phyloP scores from a whole-genome alignment of 495 filamentous ascomycete species.

The Neurospora tetrasperma region DNA sequence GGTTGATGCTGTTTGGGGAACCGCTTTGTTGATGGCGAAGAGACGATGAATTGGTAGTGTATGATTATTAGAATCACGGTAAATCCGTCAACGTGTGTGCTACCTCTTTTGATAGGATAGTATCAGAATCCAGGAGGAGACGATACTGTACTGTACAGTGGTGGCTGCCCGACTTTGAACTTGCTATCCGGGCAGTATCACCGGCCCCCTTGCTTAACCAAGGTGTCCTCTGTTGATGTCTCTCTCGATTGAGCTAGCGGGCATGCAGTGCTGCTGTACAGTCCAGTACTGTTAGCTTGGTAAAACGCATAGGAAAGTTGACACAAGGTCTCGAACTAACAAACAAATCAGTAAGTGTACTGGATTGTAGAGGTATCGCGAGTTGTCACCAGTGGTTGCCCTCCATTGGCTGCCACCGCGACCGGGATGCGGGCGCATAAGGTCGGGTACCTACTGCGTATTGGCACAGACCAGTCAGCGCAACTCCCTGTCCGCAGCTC shows the following conservation, averaged over 20 bases:
- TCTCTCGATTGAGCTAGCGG: neutral
- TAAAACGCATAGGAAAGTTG: too few relatives aligned
- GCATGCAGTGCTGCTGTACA: neutral
- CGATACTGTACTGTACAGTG: neutral
- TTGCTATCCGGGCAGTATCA: too few relatives aligned
- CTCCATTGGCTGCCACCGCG: constrained; percentile 14
- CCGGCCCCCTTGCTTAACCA: neutral
- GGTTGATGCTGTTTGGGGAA: constrained; percentile 46
- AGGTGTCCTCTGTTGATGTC: neutral
- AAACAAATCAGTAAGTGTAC: too few relatives aligned
- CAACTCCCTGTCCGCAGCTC: constrained; percentile 10
- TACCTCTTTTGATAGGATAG: neutral
- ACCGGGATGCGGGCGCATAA: neutral
- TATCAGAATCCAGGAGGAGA: neutral
- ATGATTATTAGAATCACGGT: neutral
- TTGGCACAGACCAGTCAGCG: constrained; percentile 13
- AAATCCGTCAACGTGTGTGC: neutral
- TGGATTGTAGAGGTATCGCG: too few relatives aligned
- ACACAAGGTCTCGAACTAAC: too few relatives aligned
- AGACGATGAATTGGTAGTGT: constrained; percentile 18
- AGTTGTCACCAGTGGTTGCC: constrained; percentile 20
- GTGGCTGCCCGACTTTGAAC: too few relatives aligned
- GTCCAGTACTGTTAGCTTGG: too few relatives aligned
- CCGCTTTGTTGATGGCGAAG: constrained; percentile 42
- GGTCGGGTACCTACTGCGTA: neutral